Evolutionary conservation across 345 rosid genomes (phyloP), one percentile per base, ranked within the genome.

Genomic region (Rhizophora apiculata): DNA sequence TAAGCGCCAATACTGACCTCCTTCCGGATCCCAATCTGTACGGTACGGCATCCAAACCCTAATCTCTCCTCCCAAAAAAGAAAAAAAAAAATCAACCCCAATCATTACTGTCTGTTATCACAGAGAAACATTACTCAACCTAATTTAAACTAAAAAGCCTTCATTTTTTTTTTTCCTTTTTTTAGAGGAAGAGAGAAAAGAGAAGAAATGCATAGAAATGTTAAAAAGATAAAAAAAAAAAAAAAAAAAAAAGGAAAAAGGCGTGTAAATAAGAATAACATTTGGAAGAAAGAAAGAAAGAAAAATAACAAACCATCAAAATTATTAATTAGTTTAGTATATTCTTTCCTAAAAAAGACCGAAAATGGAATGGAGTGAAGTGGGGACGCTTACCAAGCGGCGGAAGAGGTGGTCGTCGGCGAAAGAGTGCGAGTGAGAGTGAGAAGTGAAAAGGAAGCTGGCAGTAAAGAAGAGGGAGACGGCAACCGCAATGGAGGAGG

Each of bases 1-100:
- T 95, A 62, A 88, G 72, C 56, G 96, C 98, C 73, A 95, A 78
- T 1, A 90, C 84, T 70, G 92, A 88, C 78, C 99, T 87, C 70
- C 97, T 76, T 5, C 74, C 72, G 51, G 86, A 86, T 82, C 89
- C 92, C 27, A 83, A 68, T 64, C 88, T 87, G 63, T 71, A 68
- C 3, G 81, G 52, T 56, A 67, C 82, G 9, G 76, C 61, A 55
- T 60, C 72, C 29, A 79, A 66, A 72, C 81, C 88, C 97, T 89
- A 83, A 61, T 27, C 16, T 30, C 49, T 15, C 49, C 4, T 3
- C 5, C 18, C 19, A 10, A 39, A 39, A 13, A 10, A 29, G 7
- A 36, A 10, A 6, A 61, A 27, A 27, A 24, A 30, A 52, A 62
- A 15, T 51, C 27, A 65, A 34, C 24, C 48, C 20, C 16, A 57